Evolutionary conservation across 768 basidiomycete genomes (phyloP), one percentile per base, ranked within the genome.

Genomic region (Phaeolepiota aurea): DNA sequence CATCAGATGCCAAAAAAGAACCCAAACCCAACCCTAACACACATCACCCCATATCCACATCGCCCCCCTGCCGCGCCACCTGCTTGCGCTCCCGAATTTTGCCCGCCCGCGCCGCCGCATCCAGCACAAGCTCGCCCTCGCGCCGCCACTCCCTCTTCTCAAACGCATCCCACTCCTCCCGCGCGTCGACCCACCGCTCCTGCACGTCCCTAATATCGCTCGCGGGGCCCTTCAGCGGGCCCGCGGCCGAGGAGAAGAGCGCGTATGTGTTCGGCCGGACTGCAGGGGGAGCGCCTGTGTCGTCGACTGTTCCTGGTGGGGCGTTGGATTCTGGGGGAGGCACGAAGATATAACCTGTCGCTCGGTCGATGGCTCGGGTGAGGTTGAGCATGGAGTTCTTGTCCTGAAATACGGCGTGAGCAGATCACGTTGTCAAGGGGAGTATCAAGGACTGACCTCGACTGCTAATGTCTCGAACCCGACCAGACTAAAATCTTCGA

Each of bases 401-500:
- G 61, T 99, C 94, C 87, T 92, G 53, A 1, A 15, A 33, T 1
- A 14, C 11, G 10, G 35, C 20, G 3, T 32, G 12, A 19, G 14
- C 14, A 10, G 32, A 11, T 4, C 32, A 31, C 34, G 11, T 10
- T n/a, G 28, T 20, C 18, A 21, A 21, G 30, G 20, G 22, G 21
- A n/a, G n/a, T 40, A 25, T 19, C 41, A 32, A 32, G 28, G 21
- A 38, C 33, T 40, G 47, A 87, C 89, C 71, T 99, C 96, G 10
- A 99, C 92, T 0, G 93, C 92, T 1, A 99, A 72, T 0, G 96
- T 98, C 63, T 98, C 93, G 49, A 99, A 99, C 1, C 89, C 87
- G 12, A 99, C 91, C 13, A 97, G 74, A 23, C 82, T 72, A 56
- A 79, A 97, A 55, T 97, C 94, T 55, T 97, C 92, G 30, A 98